Evolutionary conservation across 163 green algal genomes (phyloP).

Genomic region (Scenedesmus sp.): DNA sequence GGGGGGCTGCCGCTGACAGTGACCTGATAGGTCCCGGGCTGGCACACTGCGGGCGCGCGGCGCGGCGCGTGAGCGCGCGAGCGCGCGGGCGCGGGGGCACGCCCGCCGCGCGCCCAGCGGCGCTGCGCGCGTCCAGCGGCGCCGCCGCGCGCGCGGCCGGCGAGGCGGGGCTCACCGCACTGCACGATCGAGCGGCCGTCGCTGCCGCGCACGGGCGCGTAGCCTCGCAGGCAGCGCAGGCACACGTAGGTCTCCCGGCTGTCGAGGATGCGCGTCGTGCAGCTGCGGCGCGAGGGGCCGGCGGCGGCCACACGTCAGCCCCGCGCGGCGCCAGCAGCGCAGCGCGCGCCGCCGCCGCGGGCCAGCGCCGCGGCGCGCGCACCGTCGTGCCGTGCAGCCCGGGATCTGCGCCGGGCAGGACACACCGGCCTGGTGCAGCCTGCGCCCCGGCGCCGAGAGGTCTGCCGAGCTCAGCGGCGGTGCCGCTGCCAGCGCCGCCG

Average conservation of each 20-base stretch:
- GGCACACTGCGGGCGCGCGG: constrained; percentile 12
- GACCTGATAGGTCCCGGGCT: background rate
- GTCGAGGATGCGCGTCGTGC: constrained; percentile 15
- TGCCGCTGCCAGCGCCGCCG: too few species aligned
- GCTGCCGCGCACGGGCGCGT: background rate
- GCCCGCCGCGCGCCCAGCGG: background rate
- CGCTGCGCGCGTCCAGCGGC: background rate
- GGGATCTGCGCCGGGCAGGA: constrained; percentile 10
- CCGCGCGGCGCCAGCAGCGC: too few species aligned
- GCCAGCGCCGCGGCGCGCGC: too few species aligned
- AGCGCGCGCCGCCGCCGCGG: too few species aligned
- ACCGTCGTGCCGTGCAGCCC: constrained; percentile 4
- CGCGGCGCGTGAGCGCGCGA: background rate
- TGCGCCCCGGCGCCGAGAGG: too few species aligned
- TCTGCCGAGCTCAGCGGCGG: too few species aligned
- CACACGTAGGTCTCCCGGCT: constrained; percentile 7
- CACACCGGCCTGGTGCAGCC: too few species aligned
- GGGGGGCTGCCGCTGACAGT: background rate
- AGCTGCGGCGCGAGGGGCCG: too few species aligned
- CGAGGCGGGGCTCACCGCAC: background rate
- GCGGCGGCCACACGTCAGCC: too few species aligned
- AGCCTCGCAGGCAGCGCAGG: constrained; percentile 13
- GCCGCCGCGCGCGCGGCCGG: too few species aligned
- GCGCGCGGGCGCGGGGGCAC: too few species aligned
- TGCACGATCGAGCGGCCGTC: constrained; percentile 5